Evolutionary conservation across 176 grass and related monocot species (phyloP).

Genomic region (Lolium rigidum): DNA sequence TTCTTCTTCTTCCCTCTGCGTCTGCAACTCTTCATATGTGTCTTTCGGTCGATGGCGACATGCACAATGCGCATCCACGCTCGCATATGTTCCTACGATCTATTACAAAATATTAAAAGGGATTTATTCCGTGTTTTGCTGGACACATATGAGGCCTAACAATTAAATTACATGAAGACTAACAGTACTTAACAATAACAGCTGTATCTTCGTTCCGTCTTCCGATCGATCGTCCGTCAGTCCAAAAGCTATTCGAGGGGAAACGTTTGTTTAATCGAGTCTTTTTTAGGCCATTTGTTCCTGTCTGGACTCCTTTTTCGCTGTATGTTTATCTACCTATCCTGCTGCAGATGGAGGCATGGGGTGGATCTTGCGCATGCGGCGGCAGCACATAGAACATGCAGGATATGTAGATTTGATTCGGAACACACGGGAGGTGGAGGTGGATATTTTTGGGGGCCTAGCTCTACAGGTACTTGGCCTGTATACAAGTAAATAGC

Average conservation of each 20-base stretch:
- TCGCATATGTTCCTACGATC: conserved; percentile 18
- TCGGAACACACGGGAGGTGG: not conserved
- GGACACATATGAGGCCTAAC: conserved; percentile 56
- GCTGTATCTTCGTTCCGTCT: not conserved
- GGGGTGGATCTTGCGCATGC: conserved; percentile 35
- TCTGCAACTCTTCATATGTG: not conserved
- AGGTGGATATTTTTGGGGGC: not conserved
- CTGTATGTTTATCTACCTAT: conserved; percentile 45
- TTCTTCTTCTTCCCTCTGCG: conserved; percentile 10
- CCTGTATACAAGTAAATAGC: not conserved
- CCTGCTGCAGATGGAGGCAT: conserved; percentile 13
- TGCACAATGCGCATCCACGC: conserved; percentile 21
- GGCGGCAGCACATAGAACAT: conserved; percentile 7
- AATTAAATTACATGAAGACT: conserved; percentile 18
- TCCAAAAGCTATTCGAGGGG: not conserved
- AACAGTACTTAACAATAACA: not conserved
- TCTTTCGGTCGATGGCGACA: conserved; percentile 49
- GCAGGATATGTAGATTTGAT: conserved; percentile 43
- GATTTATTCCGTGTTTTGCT: conserved; percentile 59
- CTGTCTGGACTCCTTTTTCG: conserved; percentile 50
- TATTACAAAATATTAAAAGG: conserved; percentile 35
- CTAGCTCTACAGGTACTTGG: not conserved
- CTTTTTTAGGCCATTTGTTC: conserved; percentile 44
- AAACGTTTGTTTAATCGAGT: conserved; percentile 42
- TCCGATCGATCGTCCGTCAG: conserved; percentile 19